Evolutionary conservation across 495 filamentous ascomycete genomes (phyloP), one percentile per base, ranked within the genome.

Genomic region (Xylaria sp.): DNA sequence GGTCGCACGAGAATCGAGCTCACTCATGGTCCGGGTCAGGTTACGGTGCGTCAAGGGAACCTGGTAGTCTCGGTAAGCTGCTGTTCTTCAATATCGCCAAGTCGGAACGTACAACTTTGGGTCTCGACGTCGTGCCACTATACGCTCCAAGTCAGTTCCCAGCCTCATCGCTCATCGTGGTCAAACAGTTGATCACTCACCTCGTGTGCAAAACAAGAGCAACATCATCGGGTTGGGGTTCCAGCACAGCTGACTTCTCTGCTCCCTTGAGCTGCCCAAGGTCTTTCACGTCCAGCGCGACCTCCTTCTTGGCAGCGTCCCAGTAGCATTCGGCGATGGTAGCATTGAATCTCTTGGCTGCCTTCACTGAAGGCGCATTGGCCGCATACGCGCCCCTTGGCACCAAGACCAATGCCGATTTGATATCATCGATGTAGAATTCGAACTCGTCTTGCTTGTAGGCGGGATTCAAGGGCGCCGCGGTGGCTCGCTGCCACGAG

Each of bases 381-480:
- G 84, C 79, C 21, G 80, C 77, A 73, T 89, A 91, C 19, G 91
- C 88, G 17, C 91, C 93, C 65, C 84, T 82, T 5, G 93, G 91
- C 12, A 95, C 90, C 50, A 95, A 83, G 6, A 91, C 87, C 53
- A 95, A 80, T 46, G 89, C 90, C 12, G 92, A 93, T 74, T 87
- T 91, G 73, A 96, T 85, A 79, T 96, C 93, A 44, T 93, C 90
- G 73, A 95, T 94, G 79, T 94, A 96, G 81, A 96, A 95, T 79
- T 95, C 92, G 77, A 95, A 94, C 78, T 95, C 93, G 35, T 90
- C 89, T 75, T 95, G 91, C 82, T 93, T 94, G 82, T 96, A 95
- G 35, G 88, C 91, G 26, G 92, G 88, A 80, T 95, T 95, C 64
- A 96, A 83, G 4, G 93, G 93, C 5, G 93, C 93, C 26, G 93